These are phyloP conservation scores for Auxenochlorella protothecoides DNA, from an alignment of 139 green algal species.

Conservation along the genomic window DNA sequence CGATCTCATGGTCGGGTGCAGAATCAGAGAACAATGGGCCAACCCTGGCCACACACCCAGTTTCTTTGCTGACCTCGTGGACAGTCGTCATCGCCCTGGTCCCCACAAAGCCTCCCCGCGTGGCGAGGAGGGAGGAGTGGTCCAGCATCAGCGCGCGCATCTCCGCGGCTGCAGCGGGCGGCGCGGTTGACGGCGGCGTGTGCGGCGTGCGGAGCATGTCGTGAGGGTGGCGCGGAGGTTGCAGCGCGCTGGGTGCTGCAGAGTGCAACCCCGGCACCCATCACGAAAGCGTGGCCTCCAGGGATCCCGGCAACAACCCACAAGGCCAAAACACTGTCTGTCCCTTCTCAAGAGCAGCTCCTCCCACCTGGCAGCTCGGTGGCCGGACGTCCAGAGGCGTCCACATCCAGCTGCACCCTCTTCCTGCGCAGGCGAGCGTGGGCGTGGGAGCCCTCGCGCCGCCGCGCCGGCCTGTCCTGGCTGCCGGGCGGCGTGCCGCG, in stretches of 20 bases:
- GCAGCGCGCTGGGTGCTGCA: background rate
- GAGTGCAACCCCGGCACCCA: background rate
- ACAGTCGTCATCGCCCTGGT: background rate
- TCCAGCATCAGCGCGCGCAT: constrained; percentile 40
- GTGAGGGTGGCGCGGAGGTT: too few relatives aligned
- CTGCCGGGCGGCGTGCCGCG: background rate
- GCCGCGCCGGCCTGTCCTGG: background rate
- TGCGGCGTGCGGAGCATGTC: too few relatives aligned
- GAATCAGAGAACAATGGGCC: background rate
- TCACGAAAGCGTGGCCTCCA: too few relatives aligned
- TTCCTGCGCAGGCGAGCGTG: background rate
- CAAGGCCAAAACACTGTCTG: background rate
- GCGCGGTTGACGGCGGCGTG: too few relatives aligned
- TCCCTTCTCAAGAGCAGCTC: too few relatives aligned
- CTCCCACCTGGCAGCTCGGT: constrained; percentile 6
- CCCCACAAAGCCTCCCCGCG: constrained; percentile 11
- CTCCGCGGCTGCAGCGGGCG: constrained; percentile 12
- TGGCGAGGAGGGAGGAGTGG: constrained; percentile 26
- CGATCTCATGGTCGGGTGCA: background rate
- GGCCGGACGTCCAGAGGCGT: constrained; percentile 4
- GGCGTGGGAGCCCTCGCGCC: background rate
- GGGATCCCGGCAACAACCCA: background rate
- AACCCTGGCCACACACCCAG: background rate
- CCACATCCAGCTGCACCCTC: constrained; percentile 13
- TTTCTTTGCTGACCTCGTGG: background rate